Evolutionary conservation across 345 rosid genomes (phyloP), one percentile per base, ranked within the genome.

Genomic region (Arabis alpina): DNA sequence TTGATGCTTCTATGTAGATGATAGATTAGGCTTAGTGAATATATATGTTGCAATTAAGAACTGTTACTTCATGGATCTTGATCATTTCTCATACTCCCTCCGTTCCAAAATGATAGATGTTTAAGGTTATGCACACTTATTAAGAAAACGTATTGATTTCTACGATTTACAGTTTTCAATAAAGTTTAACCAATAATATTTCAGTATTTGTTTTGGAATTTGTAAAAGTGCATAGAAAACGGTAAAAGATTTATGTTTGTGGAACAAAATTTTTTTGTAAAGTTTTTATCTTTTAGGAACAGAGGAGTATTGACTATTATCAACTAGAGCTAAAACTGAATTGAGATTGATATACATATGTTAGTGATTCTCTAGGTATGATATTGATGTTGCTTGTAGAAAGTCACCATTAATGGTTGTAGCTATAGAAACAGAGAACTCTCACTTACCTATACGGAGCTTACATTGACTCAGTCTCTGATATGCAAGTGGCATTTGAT

Each of bases 401-500:
- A 40, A 56, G 39, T 28, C 10, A 62, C 41, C 39, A 55, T 27
- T 55, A 8, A 5, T 37, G 41, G 24, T 10, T 36, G 34, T n/a
- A 54, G 45, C 41, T 62, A 25, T 37, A 12, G 62, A 62, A 47
- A 15, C 10, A 6, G 39, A 28, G 66, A 49, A 49, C 24, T 45
- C 50, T 49, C 55, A 57, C 37, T 42, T 73, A 64, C 34, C 45
- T 42, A 51, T 44, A 49, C 32, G 14, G 14, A n/a, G 49, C 70
- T 52, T 36, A 63, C 5, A 24, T 64, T 54, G 44, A 41, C n/a
- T 44, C 27, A 50, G 39, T 1, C 15, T 60, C 9, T 40, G 40
- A 41, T 30, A 71, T 23, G 47, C 40, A 63, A 54, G 52, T 54
- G 47, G 37, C 51, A 15, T 3, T 27, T 64, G 30, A 37, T 43